Evolutionary conservation across 1,139 yeast species (phyloP), one percentile per base, ranked within the genome.

Genomic region (Scheffersomyces quercinus): DNA sequence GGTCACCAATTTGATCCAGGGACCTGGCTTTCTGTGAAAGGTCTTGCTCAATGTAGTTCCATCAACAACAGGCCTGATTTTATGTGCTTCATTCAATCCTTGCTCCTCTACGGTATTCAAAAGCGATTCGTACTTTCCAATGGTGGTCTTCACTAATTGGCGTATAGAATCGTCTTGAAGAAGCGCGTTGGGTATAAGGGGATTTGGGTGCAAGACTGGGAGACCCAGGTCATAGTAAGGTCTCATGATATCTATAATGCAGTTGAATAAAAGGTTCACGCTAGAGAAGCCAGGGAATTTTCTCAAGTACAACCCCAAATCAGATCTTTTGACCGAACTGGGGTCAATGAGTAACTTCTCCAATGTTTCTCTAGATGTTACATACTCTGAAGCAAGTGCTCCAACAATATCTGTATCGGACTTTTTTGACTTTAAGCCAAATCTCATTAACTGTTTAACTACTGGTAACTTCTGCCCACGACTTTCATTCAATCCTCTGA

Each of bases 21-120:
- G 90, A 0, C 98, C 98, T 0, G 93, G 89, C 58, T 84, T 85
- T 44, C 68, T 70, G 12, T 73, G 65, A 16, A 85, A 65, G 12
- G 71, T 65, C 39, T 72, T 67, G 40, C 77, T 68, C 39, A 89
- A 62, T 29, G 79, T 76, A 51, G 83, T 88, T 15, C 97, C 97
- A 58, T 87, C 87, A 12, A 85, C 60, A 24, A 84, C 52, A 3
- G 85, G 82, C 50, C 76, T 82, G 41, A 81, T 51, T 3, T 55
- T 57, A 51, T 77, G 73, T 0, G 72, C 79, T 7, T 75, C 60
- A 5, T 56, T 55, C 44, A 86, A 62, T 0, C 67, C 59, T 33
- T 61, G 57, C 1, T 53, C 51, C 0, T 54, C 45, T 14, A 77
- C 62, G 3, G 47, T 29, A 2, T 44, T 46, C 15, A 69, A 55